Conservation (phyloP, 106 monocot genomes). For the Xerophyta viscosa region DNA sequence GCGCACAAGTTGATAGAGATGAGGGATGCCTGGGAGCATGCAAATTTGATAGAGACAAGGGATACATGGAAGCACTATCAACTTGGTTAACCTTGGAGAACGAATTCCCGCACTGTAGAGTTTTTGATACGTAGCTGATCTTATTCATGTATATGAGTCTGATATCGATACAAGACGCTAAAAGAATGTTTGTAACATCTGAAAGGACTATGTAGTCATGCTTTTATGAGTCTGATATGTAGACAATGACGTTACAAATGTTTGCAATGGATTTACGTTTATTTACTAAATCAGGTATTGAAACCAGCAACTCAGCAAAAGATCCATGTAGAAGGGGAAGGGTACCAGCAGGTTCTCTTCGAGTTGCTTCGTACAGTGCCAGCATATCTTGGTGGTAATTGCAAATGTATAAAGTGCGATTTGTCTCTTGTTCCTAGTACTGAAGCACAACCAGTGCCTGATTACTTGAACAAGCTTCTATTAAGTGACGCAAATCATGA, state of each 20-base stretch:
- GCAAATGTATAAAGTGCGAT: slow-evolving; percentile 47
- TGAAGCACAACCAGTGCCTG: background rate
- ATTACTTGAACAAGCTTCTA: slow-evolving; percentile 3
- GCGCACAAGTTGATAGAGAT: too few species aligned
- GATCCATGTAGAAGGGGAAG: slow-evolving; percentile 40
- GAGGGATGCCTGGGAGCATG: too few species aligned
- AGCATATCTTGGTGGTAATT: slow-evolving; percentile 46
- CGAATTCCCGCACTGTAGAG: too few species aligned
- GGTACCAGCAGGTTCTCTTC: slow-evolving; percentile 34
- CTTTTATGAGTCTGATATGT: too few species aligned
- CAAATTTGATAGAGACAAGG: too few species aligned
- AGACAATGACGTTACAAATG: background rate
- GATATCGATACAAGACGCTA: too few species aligned
- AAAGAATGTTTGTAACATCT: too few species aligned
- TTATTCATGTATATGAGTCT: too few species aligned
- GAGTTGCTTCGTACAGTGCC: slow-evolving; percentile 46
- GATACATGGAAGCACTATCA: too few species aligned
- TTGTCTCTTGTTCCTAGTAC: slow-evolving; percentile 12
- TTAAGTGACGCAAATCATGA: slow-evolving; percentile 5
- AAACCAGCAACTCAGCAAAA: slow-evolving; percentile 57
- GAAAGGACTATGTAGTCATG: background rate
- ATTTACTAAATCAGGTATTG: slow-evolving; percentile 22
- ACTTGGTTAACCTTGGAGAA: too few species aligned
- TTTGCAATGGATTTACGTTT: background rate
- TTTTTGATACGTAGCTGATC: too few species aligned